phyloP scores from a whole-genome alignment of 2,329 filamentous ascomycete genomes.

The Raffaelea arxii region DNA sequence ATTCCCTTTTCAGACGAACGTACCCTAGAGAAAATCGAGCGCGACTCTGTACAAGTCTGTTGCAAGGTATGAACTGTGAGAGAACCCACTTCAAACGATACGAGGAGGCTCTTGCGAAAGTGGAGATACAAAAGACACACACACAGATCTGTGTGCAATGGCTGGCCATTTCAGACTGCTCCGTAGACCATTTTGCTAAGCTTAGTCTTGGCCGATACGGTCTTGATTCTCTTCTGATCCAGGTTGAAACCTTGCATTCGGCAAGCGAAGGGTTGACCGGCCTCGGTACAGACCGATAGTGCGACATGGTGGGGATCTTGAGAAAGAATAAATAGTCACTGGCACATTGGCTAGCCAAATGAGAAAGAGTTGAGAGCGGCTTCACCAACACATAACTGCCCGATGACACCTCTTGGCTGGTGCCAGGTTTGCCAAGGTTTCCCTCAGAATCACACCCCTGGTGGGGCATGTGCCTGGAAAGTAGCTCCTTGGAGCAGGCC shows the following conservation, averaged over 20 bases:
- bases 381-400: not conserved
- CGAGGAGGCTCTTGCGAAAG: not conserved
- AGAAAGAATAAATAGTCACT: not conserved
- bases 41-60: not conserved
- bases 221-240: not conserved
- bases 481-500: not conserved
- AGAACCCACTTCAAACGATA: not conserved
- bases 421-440: conserved; percentile 3
- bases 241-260: not conserved
- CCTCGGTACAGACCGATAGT: not conserved
- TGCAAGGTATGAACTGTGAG: not conserved
- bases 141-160: too few species aligned
- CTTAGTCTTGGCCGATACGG: not conserved
- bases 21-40: not conserved
- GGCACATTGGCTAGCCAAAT: not conserved
- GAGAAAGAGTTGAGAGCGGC: not conserved
- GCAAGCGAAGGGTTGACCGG: not conserved
- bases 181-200: not conserved
- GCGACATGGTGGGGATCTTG: not conserved
- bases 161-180: not conserved
- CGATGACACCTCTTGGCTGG: conserved; percentile 4
- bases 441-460: conserved; percentile 1
- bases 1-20: not conserved
- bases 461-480: not conserved
- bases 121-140: not conserved